These are phyloP conservation scores for Aspergillus cavernicola DNA, from an alignment of 495 filamentous ascomycete species.

Conservation along the genomic window DNA sequence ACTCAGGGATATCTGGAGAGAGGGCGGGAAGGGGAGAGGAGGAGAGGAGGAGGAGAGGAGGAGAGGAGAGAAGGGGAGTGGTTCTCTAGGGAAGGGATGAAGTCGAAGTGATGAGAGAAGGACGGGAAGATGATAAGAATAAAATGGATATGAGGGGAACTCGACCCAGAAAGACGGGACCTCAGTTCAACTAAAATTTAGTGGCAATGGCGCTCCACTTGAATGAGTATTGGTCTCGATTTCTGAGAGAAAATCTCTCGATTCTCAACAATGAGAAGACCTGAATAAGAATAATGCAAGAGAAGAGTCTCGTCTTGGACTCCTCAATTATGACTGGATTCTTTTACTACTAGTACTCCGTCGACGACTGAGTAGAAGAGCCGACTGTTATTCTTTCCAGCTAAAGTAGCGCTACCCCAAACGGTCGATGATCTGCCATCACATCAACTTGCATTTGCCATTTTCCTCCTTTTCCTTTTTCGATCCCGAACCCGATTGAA, in stretches of 20 bases:
- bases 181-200: neutral
- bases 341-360: too few relatives aligned
- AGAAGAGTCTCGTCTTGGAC: too few relatives aligned
- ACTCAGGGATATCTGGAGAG: conserved; percentile 16
- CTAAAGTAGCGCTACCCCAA: conserved; percentile 9
- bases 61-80: conserved; percentile 17
- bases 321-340: too few relatives aligned
- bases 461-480: conserved; percentile 4
- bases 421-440: conserved; percentile 22
- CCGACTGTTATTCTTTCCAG: neutral
- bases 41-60: conserved; percentile 21
- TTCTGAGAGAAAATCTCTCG: too few relatives aligned
- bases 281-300: too few relatives aligned
- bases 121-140: conserved; percentile 7
- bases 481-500: too few relatives aligned
- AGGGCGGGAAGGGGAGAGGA: conserved; percentile 23
- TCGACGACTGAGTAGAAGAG: too few relatives aligned
- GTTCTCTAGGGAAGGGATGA: conserved; percentile 16
- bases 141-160: conserved; percentile 11
- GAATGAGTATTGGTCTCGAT: too few relatives aligned
- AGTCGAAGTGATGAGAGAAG: conserved; percentile 12
- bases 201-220: too few relatives aligned
- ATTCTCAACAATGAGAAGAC: too few relatives aligned
- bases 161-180: neutral
- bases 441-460: conserved; percentile 13